Conservation (phyloP, 1,284 basidiomycete genomes). For the Gymnopus androsaceus region DNA sequence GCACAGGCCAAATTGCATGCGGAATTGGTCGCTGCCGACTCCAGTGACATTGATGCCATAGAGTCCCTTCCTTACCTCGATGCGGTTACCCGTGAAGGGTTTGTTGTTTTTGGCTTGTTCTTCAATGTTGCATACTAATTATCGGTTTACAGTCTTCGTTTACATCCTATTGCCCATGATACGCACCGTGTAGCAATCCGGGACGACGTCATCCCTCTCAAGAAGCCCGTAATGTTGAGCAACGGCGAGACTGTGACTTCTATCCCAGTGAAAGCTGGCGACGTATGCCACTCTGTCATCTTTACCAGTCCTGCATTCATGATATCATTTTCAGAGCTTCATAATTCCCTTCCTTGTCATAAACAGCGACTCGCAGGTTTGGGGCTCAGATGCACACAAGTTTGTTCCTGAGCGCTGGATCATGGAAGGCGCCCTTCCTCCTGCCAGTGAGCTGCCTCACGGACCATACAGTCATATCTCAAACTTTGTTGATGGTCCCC, state of each 20-base stretch:
- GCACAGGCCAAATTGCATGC: slow-evolving; percentile 27
- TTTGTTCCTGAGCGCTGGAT: slow-evolving; percentile 47
- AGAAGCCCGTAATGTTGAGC: slow-evolving; percentile 33
- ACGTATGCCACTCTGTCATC: slow-evolving; percentile 21
- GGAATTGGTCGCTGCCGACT: slow-evolving; percentile 24
- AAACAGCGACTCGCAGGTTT: slow-evolving; percentile 39
- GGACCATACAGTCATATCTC: slow-evolving; percentile 32
- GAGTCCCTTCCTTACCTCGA: slow-evolving; percentile 28
- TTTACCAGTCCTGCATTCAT: slow-evolving; percentile 16
- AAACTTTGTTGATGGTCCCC: slow-evolving; percentile 43
- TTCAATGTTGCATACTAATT: not conserved
- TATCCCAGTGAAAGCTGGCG: slow-evolving; percentile 39
- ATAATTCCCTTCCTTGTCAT: slow-evolving; percentile 34
- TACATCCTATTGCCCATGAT: slow-evolving; percentile 40
- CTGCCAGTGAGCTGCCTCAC: slow-evolving; percentile 31
- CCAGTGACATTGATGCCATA: slow-evolving; percentile 22
- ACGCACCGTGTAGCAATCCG: slow-evolving; percentile 38
- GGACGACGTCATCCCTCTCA: slow-evolving; percentile 48
- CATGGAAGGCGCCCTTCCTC: slow-evolving; percentile 29
- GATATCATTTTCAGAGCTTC: slow-evolving; percentile 27
- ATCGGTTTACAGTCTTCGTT: slow-evolving; percentile 36
- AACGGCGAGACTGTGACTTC: slow-evolving; percentile 33
- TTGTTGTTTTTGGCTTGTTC: not conserved
- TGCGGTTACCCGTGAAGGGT: slow-evolving; percentile 31
- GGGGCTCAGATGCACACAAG: slow-evolving; percentile 42